A percentile compares a stretch with the other conserved stretches of the same genome.
phyloP scores from a whole-genome alignment of 257 asterid genomes.

The Eucommia ulmoides region DNA sequence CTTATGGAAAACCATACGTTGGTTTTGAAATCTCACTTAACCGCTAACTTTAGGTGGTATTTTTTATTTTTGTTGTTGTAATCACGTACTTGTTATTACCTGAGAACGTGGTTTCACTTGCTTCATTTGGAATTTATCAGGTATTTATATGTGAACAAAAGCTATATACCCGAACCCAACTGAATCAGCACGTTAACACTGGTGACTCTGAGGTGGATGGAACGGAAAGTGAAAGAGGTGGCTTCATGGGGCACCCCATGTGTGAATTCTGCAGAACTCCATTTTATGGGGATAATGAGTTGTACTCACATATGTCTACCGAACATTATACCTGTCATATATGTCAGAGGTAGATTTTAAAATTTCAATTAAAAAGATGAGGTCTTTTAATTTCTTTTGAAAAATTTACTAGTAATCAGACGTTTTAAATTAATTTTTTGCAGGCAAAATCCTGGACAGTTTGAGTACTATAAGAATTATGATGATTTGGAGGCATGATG shows the following conservation, averaged over 20 bases:
- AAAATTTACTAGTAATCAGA: neutral
- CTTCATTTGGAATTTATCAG: constrained; percentile 25
- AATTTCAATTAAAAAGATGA: constrained; percentile 1
- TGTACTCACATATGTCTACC: constrained; percentile 82
- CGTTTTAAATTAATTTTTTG: no score
- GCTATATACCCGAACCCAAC: constrained; percentile 72
- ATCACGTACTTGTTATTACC: neutral
- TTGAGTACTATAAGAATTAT: constrained; percentile 79
- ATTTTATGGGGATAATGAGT: constrained; percentile 90
- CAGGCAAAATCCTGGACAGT: constrained; percentile 97
- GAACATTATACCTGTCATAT: constrained; percentile 94
- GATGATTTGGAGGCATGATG: constrained; percentile 77
- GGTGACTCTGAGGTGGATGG: constrained; percentile 99
- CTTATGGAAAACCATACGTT: no score
- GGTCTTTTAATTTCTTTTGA: neutral
- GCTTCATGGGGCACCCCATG: constrained; percentile 84
- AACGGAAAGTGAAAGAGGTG: constrained; percentile 95
- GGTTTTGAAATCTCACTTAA: no score
- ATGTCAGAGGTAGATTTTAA: constrained; percentile 61
- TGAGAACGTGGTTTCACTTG: constrained; percentile 12
- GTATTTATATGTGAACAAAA: constrained; percentile 94
- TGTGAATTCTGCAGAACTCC: constrained; percentile 86
- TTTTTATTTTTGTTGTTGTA: no score
- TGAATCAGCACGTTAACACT: constrained; percentile 59
- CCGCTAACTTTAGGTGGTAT: no score